These are phyloP conservation scores for Lepidopterella palustris DNA, from an alignment of 495 filamentous ascomycete genomes.

Conservation along the genomic window DNA sequence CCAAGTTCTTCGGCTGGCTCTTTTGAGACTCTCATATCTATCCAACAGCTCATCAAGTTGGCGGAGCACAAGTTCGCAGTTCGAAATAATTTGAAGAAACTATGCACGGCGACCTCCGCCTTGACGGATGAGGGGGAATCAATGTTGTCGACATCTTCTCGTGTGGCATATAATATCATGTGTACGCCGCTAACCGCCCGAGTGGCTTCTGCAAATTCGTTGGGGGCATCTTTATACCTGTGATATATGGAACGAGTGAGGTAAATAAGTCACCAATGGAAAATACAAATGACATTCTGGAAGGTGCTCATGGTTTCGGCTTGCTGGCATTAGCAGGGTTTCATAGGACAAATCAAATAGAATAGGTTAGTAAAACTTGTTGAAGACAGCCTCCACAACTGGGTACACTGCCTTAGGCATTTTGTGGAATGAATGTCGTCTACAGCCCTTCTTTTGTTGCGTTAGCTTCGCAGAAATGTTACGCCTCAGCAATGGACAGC, in stretches of 20 bases:
- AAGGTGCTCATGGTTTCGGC: background rate
- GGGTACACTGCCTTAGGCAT: too few species aligned
- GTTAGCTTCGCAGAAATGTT: too few species aligned
- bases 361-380: too few species aligned
- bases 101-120: background rate
- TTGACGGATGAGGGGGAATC: background rate
- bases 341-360: background rate
- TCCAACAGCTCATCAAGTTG: background rate
- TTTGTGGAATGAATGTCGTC: too few species aligned
- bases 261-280: background rate
- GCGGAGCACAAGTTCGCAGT: background rate
- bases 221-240: background rate
- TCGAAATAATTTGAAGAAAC: background rate
- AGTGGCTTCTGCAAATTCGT: background rate
- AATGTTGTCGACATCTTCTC: background rate
- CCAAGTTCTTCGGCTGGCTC: background rate
- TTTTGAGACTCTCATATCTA: background rate
- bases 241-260: background rate
- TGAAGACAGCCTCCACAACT: too few species aligned
- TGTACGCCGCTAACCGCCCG: background rate
- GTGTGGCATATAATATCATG: background rate
- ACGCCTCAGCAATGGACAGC: too few species aligned
- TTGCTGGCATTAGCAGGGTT: background rate
- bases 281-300: background rate
- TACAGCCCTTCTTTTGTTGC: too few species aligned